A percentile compares a stretch with the other conserved stretches of the same genome.
These are phyloP conservation scores for Saitozyma podzolica DNA, from an alignment of 768 basidiomycete genomes.

Conservation along the genomic window DNA sequence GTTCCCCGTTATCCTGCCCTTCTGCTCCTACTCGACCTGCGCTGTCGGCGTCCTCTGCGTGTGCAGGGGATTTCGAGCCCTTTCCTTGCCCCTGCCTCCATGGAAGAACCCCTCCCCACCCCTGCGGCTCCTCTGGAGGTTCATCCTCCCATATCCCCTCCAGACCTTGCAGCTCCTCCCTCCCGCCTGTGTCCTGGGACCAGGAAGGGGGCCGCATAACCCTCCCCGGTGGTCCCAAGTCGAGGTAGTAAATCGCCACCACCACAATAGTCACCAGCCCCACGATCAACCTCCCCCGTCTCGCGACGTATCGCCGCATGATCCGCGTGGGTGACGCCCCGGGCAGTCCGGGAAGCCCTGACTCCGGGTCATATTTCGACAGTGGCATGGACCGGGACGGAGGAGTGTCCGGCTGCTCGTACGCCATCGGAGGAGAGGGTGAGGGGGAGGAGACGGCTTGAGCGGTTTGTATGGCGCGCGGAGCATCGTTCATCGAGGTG, in stretches of 20 bases:
- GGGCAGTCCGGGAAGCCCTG: neutral
- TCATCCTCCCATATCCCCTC: neutral
- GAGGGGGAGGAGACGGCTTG: too few relatives aligned
- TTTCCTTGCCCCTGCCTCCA: neutral
- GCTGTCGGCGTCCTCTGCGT: neutral
- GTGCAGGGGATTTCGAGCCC: neutral
- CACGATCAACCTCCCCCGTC: constrained; percentile 5
- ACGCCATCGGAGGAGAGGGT: neutral
- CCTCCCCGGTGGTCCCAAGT: constrained; percentile 4
- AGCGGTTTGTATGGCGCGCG: too few relatives aligned
- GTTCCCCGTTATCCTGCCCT: neutral
- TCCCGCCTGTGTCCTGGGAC: neutral
- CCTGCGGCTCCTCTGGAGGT: neutral
- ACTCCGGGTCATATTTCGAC: constrained; percentile 7
- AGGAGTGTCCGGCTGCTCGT: neutral
- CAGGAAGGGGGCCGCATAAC: too few relatives aligned
- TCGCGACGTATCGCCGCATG: neutral
- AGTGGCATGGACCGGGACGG: neutral
- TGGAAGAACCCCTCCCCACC: too few relatives aligned
- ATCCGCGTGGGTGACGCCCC: neutral
- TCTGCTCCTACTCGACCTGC: neutral
- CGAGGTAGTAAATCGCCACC: neutral
- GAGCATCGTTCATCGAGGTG: too few relatives aligned
- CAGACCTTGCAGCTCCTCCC: neutral
- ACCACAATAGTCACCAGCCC: neutral